Base-by-base conservation (phyloP, 176 grass and related monocot species). In the Hsuehochloa calcarea region DNA sequence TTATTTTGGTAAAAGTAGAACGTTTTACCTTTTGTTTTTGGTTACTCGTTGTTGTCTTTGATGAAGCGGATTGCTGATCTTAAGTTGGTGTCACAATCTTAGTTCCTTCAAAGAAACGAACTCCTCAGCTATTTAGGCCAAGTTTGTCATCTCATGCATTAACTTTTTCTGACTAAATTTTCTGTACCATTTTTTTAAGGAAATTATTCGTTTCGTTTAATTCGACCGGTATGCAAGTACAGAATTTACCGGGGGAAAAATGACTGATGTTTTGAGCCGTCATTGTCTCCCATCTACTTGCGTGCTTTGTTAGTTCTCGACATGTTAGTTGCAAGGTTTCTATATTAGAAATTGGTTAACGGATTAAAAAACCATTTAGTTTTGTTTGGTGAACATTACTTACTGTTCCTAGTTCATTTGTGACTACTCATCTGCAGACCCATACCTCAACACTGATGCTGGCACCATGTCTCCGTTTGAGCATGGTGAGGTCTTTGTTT, bases 391-490 rank as follows among this genome's bases (percentile, higher is more conserved):
- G 62, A 68, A 19, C 19, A 60, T 69, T 62, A 87, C 35, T 74
- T 39, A 7, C 19, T 68, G 29, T 34, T 62, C 35, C 54, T 79
- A 61, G 9, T 17, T 85, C 35, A 50, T 76, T 41, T 85, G 23
- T 87, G 76, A 84, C 44, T 72, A 68, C 79, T 51, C 37, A 81
- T 92, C 47, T 81, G 82, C 91, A 98, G 96, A 98, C 85, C 96
- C 97, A 80, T 99, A 99, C 76, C 90, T 99, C 45, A 99, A 99
- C 82, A 99, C 91, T 82, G 93, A 99, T 88, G 97, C 97, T 80
- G 97, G 97, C 79, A 99, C 97, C n/a, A 99, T 99, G 97, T 96
- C 97, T 65, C 97, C 97, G 0, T 80, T 96, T 44, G 96, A 99
- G 88, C 96, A 99, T 14, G 96, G 96, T 0, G 96, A 99, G 84